phyloP scores from a whole-genome alignment of 208 protist genomes.

The Leishmania arabica region DNA sequence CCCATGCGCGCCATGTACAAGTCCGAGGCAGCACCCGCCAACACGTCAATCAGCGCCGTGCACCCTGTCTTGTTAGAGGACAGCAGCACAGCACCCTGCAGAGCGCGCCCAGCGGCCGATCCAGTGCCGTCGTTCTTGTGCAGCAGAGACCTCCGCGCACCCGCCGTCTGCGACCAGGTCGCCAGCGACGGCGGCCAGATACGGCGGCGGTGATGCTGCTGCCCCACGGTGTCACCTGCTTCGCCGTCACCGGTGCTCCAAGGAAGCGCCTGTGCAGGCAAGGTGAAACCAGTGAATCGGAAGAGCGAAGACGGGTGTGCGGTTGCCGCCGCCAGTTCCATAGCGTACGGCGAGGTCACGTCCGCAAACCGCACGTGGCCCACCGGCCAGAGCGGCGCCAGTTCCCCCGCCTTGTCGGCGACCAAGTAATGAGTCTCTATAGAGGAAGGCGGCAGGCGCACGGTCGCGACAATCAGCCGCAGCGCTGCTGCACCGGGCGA shows the following conservation, averaged over 20 bases:
- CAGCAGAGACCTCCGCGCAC: conserved; percentile 1
- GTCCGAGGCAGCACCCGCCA: conserved; percentile 29
- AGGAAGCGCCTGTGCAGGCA: conserved; percentile 19
- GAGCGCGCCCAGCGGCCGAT: neutral
- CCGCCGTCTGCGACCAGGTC: conserved; percentile 1
- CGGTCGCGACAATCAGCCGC: conserved; percentile 39
- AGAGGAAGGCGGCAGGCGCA: conserved; percentile 45
- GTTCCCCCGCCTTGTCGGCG: conserved; percentile 17
- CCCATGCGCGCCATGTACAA: conserved; percentile 23
- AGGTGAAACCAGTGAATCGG: conserved; percentile 10
- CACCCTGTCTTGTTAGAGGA: conserved; percentile 15
- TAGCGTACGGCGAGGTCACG: conserved; percentile 28
- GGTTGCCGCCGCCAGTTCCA: neutral
- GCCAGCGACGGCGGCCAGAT: conserved; percentile 32
- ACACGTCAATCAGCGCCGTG: conserved; percentile 28
- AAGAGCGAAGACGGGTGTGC: neutral
- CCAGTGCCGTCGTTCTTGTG: neutral
- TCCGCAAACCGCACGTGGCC: conserved; percentile 65
- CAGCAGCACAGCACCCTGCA: conserved; percentile 21
- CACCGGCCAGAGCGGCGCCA: conserved; percentile 37
- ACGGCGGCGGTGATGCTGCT: neutral
- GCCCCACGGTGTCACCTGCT: neutral
- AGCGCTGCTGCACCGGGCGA: neutral
- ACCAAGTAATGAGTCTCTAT: conserved; percentile 31
- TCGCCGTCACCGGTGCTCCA: conserved; percentile 9